Evolutionary conservation across 495 filamentous ascomycete genomes (phyloP), one percentile per base, ranked within the genome.

Genomic region (Beverwykella pulmonaria): DNA sequence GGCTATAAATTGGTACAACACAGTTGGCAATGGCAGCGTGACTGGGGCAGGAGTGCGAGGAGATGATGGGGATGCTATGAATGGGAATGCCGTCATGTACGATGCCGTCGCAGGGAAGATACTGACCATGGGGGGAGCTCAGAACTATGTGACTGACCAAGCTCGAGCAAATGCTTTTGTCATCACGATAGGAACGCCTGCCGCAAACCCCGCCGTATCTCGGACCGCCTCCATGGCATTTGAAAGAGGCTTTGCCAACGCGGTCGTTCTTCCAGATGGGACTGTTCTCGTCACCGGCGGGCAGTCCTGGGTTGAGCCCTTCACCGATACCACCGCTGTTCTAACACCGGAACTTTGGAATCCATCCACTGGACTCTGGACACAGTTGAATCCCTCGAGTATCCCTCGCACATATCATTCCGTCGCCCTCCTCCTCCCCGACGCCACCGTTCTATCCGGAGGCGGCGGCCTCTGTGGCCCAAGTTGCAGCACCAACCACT

Each of bases 1-100:
- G 52, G 61, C 71, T 1, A 86, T 86, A 84, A 82, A 87, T 71
- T 88, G 86, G 86, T 87, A 82, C 71, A 69, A 69, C 14, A 80
- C 79, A 12, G 61, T 61, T 9, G 80, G 75, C 15, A 63, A 60
- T 9, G 84, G 84, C 0, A 76, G 65, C n/a, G 62, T 72, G 19
- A 66, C 56, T 2, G 23, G 30, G 1, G 83, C 81, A 6, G 82
- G 80, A 0, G 57, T 41, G 1, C 72, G 77, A 8, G 65, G 47
- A 8, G 71, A 70, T 14, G 52, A 87, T 61, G 49, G 59, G 0
- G 84, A 88, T 56, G 74, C 83, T 6, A 87, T 83, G 81, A 76
- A 75, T 54, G 82, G 82, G 15, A 82, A 77, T 55, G 79, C 79
- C 4, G 76, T 84, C 58, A 85, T 86, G 82, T 86, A 80, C 61